phyloP scores from a whole-genome alignment of 352 stramenopile genomes.

The Phytophthora macrochlamydospora region DNA sequence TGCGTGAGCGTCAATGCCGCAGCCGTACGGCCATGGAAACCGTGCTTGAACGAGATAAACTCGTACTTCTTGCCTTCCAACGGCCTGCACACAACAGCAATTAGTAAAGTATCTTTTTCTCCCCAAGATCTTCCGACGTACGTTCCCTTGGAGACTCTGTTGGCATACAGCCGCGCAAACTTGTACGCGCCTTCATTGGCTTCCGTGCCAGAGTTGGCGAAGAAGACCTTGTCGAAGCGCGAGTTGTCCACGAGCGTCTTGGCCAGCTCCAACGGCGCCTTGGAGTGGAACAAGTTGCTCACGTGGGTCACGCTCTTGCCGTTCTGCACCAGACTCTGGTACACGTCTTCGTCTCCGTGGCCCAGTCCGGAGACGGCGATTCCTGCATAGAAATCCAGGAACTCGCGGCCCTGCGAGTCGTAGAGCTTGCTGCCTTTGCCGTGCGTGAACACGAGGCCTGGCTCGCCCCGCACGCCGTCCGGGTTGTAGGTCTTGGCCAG shows the following conservation, averaged over 20 bases:
- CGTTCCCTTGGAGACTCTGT: slow-evolving; percentile 67
- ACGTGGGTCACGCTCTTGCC: slow-evolving; percentile 93
- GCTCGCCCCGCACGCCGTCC: slow-evolving; percentile 70
- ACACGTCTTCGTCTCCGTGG: slow-evolving; percentile 91
- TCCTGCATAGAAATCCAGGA: slow-evolving; percentile 95
- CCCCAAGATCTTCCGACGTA: slow-evolving; percentile 32
- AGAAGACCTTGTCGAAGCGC: slow-evolving; percentile 98
- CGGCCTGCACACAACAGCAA: slow-evolving; percentile 33
- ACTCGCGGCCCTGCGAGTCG: slow-evolving; percentile 81
- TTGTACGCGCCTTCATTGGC: slow-evolving; percentile 90
- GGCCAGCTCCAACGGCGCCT: slow-evolving; percentile 92
- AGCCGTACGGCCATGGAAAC: slow-evolving; percentile 85
- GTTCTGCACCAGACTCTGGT: slow-evolving; percentile 64
- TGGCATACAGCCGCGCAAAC: slow-evolving; percentile 84
- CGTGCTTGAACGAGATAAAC: slow-evolving; percentile 89
- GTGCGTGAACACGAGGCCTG: slow-evolving; percentile 78
- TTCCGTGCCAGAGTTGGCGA: slow-evolving; percentile 96
- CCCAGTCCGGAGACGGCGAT: slow-evolving; percentile 90
- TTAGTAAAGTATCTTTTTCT: slow-evolving; percentile 6
- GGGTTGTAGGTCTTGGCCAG: slow-evolving; percentile 84
- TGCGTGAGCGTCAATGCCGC: slow-evolving; percentile 83
- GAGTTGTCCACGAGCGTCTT: slow-evolving; percentile 96
- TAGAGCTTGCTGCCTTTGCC: slow-evolving; percentile 93
- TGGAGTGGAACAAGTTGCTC: slow-evolving; percentile 97
- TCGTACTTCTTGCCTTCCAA: slow-evolving; percentile 81